phyloP scores from a whole-genome alignment of 2,329 filamentous ascomycete species.

The Corniculantispora saksenae region DNA sequence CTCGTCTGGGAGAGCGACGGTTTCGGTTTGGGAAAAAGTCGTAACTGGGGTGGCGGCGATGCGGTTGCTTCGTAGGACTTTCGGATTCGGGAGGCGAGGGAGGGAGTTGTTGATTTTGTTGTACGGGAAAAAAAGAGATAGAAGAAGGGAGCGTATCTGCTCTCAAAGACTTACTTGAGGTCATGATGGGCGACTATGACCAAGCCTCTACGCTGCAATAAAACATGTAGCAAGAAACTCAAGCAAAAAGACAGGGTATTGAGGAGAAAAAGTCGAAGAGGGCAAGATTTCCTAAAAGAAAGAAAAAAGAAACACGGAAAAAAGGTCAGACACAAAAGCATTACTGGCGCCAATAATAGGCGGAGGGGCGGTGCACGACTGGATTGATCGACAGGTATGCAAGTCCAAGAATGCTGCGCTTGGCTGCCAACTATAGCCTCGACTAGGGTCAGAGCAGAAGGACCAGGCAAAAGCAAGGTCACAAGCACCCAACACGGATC shows the following conservation, averaged over 20 bases:
- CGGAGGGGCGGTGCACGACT: slow-evolving; percentile 11
- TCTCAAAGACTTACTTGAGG: slow-evolving; percentile 48
- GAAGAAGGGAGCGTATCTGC: slow-evolving; percentile 36
- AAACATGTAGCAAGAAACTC: slow-evolving; percentile 17
- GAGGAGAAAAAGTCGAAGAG: background rate
- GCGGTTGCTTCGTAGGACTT: slow-evolving; percentile 11
- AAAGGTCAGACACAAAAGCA: slow-evolving; percentile 14
- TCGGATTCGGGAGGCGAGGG: slow-evolving; percentile 21
- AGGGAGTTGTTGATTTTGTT: slow-evolving; percentile 22
- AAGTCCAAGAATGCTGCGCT: slow-evolving; percentile 7
- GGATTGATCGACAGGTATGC: slow-evolving; percentile 16
- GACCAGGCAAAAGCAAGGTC: background rate
- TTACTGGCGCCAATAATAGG: slow-evolving; percentile 5
- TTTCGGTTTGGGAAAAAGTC: background rate
- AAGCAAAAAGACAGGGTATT: slow-evolving; percentile 10
- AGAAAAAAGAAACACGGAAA: slow-evolving; percentile 9
- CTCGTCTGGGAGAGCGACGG: background rate
- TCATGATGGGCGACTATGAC: slow-evolving; percentile 42
- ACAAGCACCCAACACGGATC: background rate
- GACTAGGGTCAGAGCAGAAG: slow-evolving; percentile 6
- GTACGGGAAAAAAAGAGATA: slow-evolving; percentile 37
- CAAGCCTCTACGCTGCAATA: slow-evolving; percentile 28
- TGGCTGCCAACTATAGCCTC: background rate
- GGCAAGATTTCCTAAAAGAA: slow-evolving; percentile 5
- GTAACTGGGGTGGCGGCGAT: slow-evolving; percentile 15